Base-by-base conservation (phyloP, 2,329 filamentous ascomycete species). In the Pseudonectria buxi region DNA sequence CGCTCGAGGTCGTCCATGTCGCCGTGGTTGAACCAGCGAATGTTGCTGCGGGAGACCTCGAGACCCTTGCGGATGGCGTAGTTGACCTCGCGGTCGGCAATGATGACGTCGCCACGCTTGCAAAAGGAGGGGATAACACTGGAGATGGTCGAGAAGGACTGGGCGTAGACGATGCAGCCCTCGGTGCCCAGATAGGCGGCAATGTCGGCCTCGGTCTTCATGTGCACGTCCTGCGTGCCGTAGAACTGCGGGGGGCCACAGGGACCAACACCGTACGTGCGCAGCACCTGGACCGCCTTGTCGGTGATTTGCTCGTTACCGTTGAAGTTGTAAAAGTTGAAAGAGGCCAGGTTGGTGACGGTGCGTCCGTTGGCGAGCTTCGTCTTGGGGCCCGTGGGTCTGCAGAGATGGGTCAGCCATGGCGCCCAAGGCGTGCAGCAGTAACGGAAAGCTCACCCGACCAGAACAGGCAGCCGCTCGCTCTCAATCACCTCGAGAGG, bases 241-340 rank as follows among this genome's bases (percentile, higher is more conserved):
- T 98, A 98, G 67, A 98, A 98, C 46, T 94, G 89, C 6, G 92
- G 92, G 13, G 92, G 92, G 14, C 92, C 92, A 58, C 92, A 98
- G 38, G 92, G 90, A 7, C 92, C 94, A 27, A 98, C 94, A 37
- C 92, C 92, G 53, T 98, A 98, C 14, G 86, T 94, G 41, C 90
- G 85, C 26, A 98, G 75, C 1, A 89, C 94, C 60, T 90, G 83
- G 44, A 98, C 88, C 2, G 90, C 92, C 61, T 95, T 94, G 51
- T 95, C 88, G 56, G 94, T 95, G 53, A 98, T 81, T 25, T 81
- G 76, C 43, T 96, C 90, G 58, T 95, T 95, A 35, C 79, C 78
- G 46, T 94, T 86, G 62, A 98, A 88, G 67, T 98, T 96, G 71
- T 94, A 96, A 63, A 92, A 95, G 62, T 98, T 98, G 67, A 88